Evolutionary conservation across 345 rosid species (phyloP).

Genomic region (Leavenworthia alabamica): DNA sequence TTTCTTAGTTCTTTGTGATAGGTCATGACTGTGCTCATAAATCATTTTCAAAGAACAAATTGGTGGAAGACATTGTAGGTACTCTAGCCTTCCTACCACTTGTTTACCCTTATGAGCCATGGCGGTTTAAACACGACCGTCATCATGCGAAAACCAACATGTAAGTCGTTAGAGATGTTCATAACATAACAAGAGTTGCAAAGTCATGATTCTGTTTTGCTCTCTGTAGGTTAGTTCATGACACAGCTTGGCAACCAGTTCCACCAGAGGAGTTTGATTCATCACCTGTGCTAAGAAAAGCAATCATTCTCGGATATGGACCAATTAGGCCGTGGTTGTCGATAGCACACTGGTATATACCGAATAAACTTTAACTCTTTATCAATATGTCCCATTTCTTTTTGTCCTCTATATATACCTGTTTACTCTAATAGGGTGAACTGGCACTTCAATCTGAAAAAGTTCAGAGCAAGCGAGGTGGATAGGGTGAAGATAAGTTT

Average conservation of each 20-base stretch:
- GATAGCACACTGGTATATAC: conserved; percentile 77
- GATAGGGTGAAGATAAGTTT: conserved; percentile 84
- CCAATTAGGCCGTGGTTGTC: conserved; percentile 98
- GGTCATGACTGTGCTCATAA: conserved; percentile 99
- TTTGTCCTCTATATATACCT: conserved; percentile 1
- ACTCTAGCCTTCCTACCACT: conserved; percentile 84
- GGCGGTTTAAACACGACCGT: conserved; percentile 92
- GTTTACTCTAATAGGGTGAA: conserved; percentile 56
- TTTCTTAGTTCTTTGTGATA: conserved; percentile 82
- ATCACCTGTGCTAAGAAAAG: conserved; percentile 55
- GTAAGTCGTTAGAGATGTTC: conserved; percentile 28
- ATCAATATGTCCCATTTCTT: not conserved
- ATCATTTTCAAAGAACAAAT: conserved; percentile 82
- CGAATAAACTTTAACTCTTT: not conserved
- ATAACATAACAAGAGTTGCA: not conserved
- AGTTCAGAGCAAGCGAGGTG: conserved; percentile 80
- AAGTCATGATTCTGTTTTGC: not conserved
- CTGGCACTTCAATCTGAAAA: conserved; percentile 73
- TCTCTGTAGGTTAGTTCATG: conserved; percentile 60
- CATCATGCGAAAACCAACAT: conserved; percentile 98
- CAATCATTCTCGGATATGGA: conserved; percentile 73
- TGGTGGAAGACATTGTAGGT: conserved; percentile 87
- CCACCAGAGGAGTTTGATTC: conserved; percentile 61
- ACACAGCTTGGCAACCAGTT: conserved; percentile 97
- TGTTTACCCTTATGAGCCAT: conserved; percentile 90